Percentiles rank a stretch among this genome's conserved stretches.
phyloP scores from a whole-genome alignment of 768 basidiomycete genomes.

The Holtermannia corniformis region DNA sequence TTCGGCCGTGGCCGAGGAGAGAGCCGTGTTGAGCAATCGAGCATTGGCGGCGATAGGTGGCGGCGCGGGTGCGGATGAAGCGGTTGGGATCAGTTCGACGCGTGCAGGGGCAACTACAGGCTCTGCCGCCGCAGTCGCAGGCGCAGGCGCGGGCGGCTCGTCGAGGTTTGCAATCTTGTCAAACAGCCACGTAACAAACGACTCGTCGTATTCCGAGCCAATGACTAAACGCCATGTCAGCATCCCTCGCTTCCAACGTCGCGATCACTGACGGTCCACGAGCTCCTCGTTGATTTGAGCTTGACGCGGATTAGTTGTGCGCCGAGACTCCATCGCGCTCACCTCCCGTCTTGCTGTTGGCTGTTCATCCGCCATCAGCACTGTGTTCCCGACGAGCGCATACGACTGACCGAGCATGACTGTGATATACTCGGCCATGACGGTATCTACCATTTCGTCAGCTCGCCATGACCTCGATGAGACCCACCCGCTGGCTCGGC shows the following conservation, averaged over 20 bases:
- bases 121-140: background rate
- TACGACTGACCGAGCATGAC: constrained; percentile 34
- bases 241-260: background rate
- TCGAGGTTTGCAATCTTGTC: constrained; percentile 13
- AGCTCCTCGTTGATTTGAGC: constrained; percentile 35
- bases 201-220: constrained; percentile 19
- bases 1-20: constrained; percentile 15
- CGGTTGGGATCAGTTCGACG: background rate
- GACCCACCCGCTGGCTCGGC: constrained; percentile 30
- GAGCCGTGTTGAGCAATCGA: constrained; percentile 28
- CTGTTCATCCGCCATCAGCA: constrained; percentile 6
- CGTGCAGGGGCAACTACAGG: background rate
- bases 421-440: constrained; percentile 41
- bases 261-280: constrained; percentile 26
- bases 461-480: background rate
- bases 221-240: constrained; percentile 7
- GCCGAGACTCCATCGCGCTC: constrained; percentile 1
- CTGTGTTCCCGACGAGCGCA: too few relatives aligned
- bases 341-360: constrained; percentile 32
- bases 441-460: constrained; percentile 23
- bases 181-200: constrained; percentile 37
- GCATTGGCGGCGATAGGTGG: background rate
- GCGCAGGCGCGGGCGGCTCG: background rate
- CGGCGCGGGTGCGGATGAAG: constrained; percentile 4
- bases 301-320: background rate